A percentile compares a stretch with the other conserved stretches of the same genome.
Evolutionary conservation across 2,329 filamentous ascomycete genomes (phyloP).

Genomic region (Aspergillus sp.): DNA sequence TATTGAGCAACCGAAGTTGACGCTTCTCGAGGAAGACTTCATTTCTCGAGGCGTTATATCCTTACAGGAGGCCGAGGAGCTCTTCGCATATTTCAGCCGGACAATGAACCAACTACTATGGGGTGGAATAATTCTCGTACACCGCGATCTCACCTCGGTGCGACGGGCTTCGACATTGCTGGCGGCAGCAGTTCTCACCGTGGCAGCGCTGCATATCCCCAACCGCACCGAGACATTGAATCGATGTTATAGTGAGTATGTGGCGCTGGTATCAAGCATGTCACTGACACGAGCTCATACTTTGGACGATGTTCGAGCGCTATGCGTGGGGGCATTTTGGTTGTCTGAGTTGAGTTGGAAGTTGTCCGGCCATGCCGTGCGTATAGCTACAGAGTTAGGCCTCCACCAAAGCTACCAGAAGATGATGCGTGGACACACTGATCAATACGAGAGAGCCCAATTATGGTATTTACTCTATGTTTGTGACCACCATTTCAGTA

Average conservation of each 20-base stretch:
- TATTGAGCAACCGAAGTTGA: conserved; percentile 36
- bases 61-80: conserved; percentile 50
- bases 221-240: conserved; percentile 54
- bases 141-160: conserved; percentile 52
- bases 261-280: conserved; percentile 55
- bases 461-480: conserved; percentile 65
- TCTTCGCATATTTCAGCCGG: conserved; percentile 53
- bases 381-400: conserved; percentile 59
- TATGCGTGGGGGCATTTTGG: conserved; percentile 64
- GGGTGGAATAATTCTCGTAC: conserved; percentile 53
- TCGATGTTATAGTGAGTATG: conserved; percentile 58
- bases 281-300: conserved; percentile 60
- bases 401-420: conserved; percentile 56
- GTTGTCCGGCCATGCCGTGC: conserved; percentile 58
- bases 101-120: conserved; percentile 54
- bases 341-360: conserved; percentile 64
- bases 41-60: conserved; percentile 51
- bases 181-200: conserved; percentile 56
- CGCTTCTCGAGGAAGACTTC: conserved; percentile 49
- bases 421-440: conserved; percentile 47
- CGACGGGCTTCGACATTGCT: conserved; percentile 57
- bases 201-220: conserved; percentile 60
- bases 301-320: conserved; percentile 58
- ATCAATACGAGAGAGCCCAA: conserved; percentile 56
- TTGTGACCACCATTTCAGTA: conserved; percentile 66